Conservation (phyloP, 2,329 filamentous ascomycete genomes). For the Colletotrichum coccodes region DNA sequence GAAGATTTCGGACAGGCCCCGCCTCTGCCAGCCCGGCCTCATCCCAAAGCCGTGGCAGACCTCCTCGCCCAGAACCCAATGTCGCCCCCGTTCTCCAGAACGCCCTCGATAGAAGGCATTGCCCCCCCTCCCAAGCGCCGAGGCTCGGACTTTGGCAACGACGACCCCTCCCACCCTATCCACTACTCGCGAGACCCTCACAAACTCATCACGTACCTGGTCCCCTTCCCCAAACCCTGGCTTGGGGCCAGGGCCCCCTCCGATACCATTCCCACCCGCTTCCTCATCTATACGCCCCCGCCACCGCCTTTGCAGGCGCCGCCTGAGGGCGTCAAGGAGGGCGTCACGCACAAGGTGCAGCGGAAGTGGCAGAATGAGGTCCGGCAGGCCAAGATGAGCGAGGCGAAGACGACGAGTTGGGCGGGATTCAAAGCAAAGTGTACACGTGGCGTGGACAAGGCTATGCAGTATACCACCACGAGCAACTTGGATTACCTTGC, state of each 20-base stretch:
- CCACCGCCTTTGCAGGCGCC: constrained; percentile 26
- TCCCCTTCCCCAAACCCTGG: constrained; percentile 30
- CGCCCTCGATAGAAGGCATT: constrained; percentile 23
- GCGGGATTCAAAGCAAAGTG: constrained; percentile 29
- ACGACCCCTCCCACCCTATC: constrained; percentile 27
- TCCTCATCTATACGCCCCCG: constrained; percentile 27
- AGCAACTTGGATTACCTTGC: constrained; percentile 28
- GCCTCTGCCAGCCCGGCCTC: constrained; percentile 19
- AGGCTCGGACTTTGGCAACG: constrained; percentile 24
- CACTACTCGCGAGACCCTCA: constrained; percentile 28
- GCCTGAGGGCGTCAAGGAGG: constrained; percentile 27
- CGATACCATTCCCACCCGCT: constrained; percentile 19
- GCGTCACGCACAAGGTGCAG: constrained; percentile 29
- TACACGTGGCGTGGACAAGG: constrained; percentile 22
- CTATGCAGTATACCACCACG: constrained; percentile 30
- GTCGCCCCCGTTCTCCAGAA: constrained; percentile 19
- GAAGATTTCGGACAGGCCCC: constrained; percentile 19
- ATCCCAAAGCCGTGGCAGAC: constrained; percentile 17
- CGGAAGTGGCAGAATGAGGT: constrained; percentile 29
- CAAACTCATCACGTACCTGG: constrained; percentile 30
- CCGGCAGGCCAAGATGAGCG: constrained; percentile 25
- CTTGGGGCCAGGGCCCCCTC: constrained; percentile 6
- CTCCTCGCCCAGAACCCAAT: constrained; percentile 17
- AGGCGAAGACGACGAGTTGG: constrained; percentile 29
- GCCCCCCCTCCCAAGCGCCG: constrained; percentile 19